Percentiles rank a stretch among this genome's conserved stretches.
phyloP scores from a whole-genome alignment of 2,329 filamentous ascomycete genomes.

The Colletotrichum noveboracense region DNA sequence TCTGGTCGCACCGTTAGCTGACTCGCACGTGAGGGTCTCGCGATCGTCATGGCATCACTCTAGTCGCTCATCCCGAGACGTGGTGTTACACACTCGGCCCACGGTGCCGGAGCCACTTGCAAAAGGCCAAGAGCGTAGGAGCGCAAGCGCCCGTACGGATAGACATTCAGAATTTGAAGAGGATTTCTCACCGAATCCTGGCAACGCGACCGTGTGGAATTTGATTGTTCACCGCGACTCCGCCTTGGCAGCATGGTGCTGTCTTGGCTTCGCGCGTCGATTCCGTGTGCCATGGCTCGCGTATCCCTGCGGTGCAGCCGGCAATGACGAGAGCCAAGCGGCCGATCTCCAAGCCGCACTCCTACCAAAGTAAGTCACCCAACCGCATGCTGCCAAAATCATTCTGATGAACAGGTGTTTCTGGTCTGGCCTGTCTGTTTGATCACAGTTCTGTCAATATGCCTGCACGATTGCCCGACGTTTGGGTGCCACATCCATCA shows the following conservation, averaged over 20 bases:
- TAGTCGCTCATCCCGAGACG: neutral
- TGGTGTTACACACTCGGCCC: neutral
- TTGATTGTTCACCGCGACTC: neutral
- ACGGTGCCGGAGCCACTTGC: neutral
- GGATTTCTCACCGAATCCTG: neutral
- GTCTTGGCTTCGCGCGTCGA: constrained; percentile 11
- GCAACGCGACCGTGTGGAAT: neutral
- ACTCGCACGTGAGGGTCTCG: constrained; percentile 16
- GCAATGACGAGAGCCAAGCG: constrained; percentile 18
- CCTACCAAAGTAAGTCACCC: neutral
- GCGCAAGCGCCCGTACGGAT: neutral
- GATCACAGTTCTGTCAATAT: neutral
- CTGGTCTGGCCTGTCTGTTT: neutral
- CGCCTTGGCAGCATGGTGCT: neutral
- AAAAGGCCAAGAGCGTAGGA: neutral
- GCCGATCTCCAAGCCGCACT: constrained; percentile 14
- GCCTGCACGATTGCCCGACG: neutral
- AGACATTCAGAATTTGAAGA: neutral
- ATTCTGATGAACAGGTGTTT: neutral
- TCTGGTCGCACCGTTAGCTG: neutral
- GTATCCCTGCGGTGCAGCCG: neutral
- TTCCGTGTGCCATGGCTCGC: constrained; percentile 18
- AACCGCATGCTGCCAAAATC: neutral
- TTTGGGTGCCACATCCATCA: neutral
- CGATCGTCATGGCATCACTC: constrained; percentile 7